Base-by-base conservation (phyloP, 768 basidiomycete genomes). In the Suillus americanus region DNA sequence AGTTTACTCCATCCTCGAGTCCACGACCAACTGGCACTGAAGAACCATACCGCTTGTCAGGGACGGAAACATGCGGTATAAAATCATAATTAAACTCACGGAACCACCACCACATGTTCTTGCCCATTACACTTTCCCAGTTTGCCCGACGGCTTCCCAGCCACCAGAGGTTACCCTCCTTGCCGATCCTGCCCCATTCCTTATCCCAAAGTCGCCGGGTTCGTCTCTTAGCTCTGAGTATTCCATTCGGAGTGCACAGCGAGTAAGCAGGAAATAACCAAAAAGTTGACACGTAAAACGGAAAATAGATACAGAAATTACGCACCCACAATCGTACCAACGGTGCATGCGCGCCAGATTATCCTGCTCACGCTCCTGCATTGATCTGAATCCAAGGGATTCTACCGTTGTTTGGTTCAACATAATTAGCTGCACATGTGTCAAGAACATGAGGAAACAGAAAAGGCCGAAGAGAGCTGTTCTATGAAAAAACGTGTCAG, bases 91-190 rank as follows among this genome's bases (percentile, higher is more conserved):
- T 28, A 48, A 28, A 87, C 89, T 84, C 75, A 96, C 95, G 77
- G 67, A 95, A 81, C 95, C 95, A 97, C 45, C 88, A 86, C 74
- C 83, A 81, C 62, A 75, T 74, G 64, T 79, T 84, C 40, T 69
- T 75, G 10, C 95, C 95, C 94, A 98, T 97, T 51, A 90, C 89
- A 57, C 86, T 84, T 68, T 84, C 83, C 95, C 95, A 97, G 67
- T 89, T 89, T 50, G 77, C 79, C 57, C 80, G 74, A 53, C 69
- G 65, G 67, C 81, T 85, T 33, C 91, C 95, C 41, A 86, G 76
- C 88, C 90, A 93, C 95, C 95, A 98, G 8, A 96, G 75, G 72
- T 95, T 89, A 0, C 91, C 94, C 71, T 96, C 95, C 37, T 80
- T 85, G 8, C 82, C 79, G 1, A 91, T 79, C 35, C 81, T 76